Base-by-base conservation (phyloP, 805 yeast species). In the Candida pini region DNA sequence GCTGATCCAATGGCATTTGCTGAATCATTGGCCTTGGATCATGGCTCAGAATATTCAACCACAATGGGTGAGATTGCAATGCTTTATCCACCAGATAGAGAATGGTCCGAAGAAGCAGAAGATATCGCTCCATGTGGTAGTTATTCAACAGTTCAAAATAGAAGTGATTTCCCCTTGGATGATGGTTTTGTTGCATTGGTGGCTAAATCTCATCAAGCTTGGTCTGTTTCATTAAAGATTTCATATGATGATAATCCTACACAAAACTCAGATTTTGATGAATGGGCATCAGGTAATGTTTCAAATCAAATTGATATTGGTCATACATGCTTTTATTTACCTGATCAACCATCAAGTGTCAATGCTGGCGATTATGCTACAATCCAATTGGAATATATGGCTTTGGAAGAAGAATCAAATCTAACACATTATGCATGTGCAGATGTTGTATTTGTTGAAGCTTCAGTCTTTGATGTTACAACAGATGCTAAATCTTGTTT, bases 51-150 rank as follows among this genome's bases (percentile, higher is more conserved):
- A 32, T 56, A 44, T 23, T 59, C 65, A 21, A 53, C 56, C 38
- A 50, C 58, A 28, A 62, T 62, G 66, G 68, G 68, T 18, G 66
- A 64, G 33, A 54, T 60, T 20, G 62, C 66, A 30, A 51, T 62
- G 48, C 28, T 68, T 37, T 68, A 60, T 53, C 73, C 73, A 39
- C 41, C 46, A 5, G 65, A 56, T 36, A 63, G 73, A 56, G 66
- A 58, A 40, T 68, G 73, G 73, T 53, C 64, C 17, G 71, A 59
- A 30, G 71, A 63, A 31, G 56, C 58, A 16, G 73, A 68, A 45
- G 63, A 63, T 43, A 51, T 57, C 22, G 69, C 70, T 9, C 73
- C 73, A 41, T 68, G 73, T 52, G 73, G 73, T 31, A 56, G 69
- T 5, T 47, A 45, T 27, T 53, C 60, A 28, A 47, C 55, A 27